phyloP scores from a whole-genome alignment of 352 stramenopile species.

The Phytophthora quininea region DNA sequence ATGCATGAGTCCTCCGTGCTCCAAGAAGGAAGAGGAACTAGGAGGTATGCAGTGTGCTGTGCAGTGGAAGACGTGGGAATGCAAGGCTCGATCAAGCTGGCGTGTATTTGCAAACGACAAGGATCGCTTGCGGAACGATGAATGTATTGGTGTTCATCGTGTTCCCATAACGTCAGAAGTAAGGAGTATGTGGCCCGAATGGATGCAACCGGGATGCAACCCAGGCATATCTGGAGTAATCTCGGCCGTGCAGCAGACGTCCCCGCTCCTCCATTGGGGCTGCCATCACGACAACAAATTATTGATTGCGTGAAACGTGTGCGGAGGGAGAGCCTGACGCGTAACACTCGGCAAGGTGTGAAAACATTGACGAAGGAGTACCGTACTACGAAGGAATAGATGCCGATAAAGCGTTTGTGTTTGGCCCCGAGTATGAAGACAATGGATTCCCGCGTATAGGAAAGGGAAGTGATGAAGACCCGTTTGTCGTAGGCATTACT shows the following conservation, averaged over 20 bases:
- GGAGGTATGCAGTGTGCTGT: not conserved
- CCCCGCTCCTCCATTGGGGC: not conserved
- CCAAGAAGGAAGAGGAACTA: not conserved
- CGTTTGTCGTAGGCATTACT: conserved; percentile 1
- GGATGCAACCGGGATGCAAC: conserved; percentile 2
- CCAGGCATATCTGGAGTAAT: conserved; percentile 7
- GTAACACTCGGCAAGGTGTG: conserved; percentile 1
- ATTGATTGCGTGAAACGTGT: not conserved
- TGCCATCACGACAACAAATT: not conserved
- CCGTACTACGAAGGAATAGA: not conserved
- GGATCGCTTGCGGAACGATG: not conserved
- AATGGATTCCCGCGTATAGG: not conserved
- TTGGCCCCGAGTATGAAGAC: not conserved
- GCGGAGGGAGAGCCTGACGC: not conserved
- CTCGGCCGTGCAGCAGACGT: not conserved
- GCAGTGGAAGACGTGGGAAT: conserved; percentile 9
- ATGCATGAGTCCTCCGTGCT: not conserved
- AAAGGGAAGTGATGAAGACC: not conserved
- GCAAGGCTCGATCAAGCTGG: not conserved
- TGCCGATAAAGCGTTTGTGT: conserved; percentile 2
- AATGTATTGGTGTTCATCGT: conserved; percentile 1
- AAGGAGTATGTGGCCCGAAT: conserved; percentile 1
- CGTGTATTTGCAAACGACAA: not conserved
- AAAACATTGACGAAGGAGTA: not conserved
- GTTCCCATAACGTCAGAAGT: conserved; percentile 1